Percentiles rank a stretch among this genome's conserved stretches.
phyloP scores from a whole-genome alignment of 441 rosid genomes.

The Adansonia grandidieri region DNA sequence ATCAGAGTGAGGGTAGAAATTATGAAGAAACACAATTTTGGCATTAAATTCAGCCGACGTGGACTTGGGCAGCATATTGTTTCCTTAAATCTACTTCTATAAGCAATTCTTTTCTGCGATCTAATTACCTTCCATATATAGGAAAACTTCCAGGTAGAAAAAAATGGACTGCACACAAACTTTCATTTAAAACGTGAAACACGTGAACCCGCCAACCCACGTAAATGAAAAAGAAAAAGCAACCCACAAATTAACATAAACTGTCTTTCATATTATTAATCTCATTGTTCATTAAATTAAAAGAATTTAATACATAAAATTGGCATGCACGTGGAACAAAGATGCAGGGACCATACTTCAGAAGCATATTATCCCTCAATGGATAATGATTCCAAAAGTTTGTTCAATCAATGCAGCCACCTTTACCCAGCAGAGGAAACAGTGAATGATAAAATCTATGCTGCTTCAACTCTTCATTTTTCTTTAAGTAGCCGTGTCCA shows the following conservation, averaged over 20 bases:
- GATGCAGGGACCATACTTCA: background rate
- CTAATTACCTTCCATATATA: constrained; percentile 14
- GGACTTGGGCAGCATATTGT: background rate
- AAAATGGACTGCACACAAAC: background rate
- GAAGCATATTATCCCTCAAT: background rate
- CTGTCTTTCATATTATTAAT: background rate
- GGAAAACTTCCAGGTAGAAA: constrained; percentile 16
- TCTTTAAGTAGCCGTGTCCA: too few relatives aligned
- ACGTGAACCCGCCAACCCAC: background rate
- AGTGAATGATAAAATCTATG: background rate
- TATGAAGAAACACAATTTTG: background rate
- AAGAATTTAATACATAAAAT: background rate
- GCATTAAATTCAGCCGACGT: background rate
- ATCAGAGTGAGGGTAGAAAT: background rate
- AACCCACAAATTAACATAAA: constrained; percentile 3
- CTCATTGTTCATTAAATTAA: constrained; percentile 14
- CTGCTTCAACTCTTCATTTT: too few relatives aligned
- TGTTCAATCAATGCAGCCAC: background rate
- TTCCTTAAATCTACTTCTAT: constrained; percentile 1
- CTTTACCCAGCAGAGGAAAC: background rate
- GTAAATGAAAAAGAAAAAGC: background rate
- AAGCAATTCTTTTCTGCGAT: background rate
- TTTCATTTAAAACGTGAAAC: constrained; percentile 15
- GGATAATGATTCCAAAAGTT: background rate
- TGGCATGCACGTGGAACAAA: background rate